Base-by-base conservation (phyloP, 2,329 filamentous ascomycete genomes). In the Exophiala sideris region DNA sequence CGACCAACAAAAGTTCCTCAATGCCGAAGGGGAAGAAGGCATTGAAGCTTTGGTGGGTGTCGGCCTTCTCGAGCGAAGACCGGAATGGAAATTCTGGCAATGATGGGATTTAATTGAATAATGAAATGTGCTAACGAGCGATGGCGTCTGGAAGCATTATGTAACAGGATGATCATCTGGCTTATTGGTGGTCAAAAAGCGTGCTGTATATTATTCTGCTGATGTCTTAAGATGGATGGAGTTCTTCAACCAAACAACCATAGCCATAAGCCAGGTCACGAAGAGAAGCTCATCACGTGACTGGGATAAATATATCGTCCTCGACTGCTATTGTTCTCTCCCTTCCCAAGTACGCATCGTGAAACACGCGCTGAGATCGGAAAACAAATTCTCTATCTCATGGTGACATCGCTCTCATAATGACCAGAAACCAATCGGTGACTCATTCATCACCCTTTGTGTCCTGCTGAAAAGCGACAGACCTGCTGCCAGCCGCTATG, bases 21-120 rank as follows among this genome's bases (percentile, higher is more conserved):
- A 85, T 52, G 94, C 90, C 0, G 82, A 90, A 49, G 91, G 89
- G 1, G 87, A 85, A 35, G 87, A 91, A 50, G 94, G 89, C 0
- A 88, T 99, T 16, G 92, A 97, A 71, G 80, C 81, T 64, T 75
- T 99, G 38, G 92, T 96, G 0, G 91, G 92, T 12, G 89, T 95
- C 1, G 84, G 84, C 3, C 78, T 82, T 20, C 78, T 76, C 1
- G 86, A 87, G 44, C 86, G 87, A 66, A 76, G 86, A 57, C 86
- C 89, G 64, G 88, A 88, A 2, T 94, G 89, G 89, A 91, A 91
- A 68, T 94, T 92, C 69, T 94, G 89, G 89, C 83, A 82, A 61
- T 71, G 71, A 42, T 35, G 24, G 10, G 21, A 35, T 20, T 21
- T 38, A 21, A 8, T 29, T 38, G 14, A 35, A 40, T 52, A 21